Evolutionary conservation across 108 stramenopile genomes (phyloP), one percentile per base, ranked within the genome.

Genomic region (Skeletonema costatum): DNA sequence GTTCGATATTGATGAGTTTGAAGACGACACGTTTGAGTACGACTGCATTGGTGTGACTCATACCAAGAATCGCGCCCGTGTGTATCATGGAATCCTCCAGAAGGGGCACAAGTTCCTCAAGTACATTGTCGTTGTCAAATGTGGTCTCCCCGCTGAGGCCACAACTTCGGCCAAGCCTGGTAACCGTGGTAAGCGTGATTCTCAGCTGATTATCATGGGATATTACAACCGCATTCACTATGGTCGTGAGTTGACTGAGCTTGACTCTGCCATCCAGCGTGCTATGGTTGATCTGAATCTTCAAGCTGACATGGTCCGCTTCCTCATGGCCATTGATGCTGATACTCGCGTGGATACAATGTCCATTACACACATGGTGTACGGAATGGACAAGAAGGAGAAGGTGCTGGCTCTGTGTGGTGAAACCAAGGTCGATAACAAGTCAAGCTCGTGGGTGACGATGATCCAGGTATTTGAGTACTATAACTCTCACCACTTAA

Each of bases 161-260:
- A 81, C 80, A 41, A 65, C 68, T 12, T 81, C 80, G 11, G 65
- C 79, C 60, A 82, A 81, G 64, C 80, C 87, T 41, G 87, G 87
- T 63, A 87, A 87, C 70, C 78, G 87, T 42, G 87, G 87, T 65
- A 87, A 87, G 84, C 77, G 87, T 48, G 87, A 87, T 36, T 87
- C 87, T 38, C 87, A 87, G 82, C 87, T 87, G 17, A 73, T 87
- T 7, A 81, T 74, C 16, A 80, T 80, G 16, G 87, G 87, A 38
- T 72, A 85, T 39, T 85, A 69, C 71, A 87, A 87, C 56, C 84
- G 87, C 59, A 80, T 87, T 44, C 87, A 85, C 36, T 82, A 87
- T 32, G 83, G 82, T n/a, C 81, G 87, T 31, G 73, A 80, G 29
- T 70, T 81, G 44, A 76, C 77, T 33, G 85, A 85, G 50, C 82